These are phyloP conservation scores for Blastocladiella emersonii DNA, from an alignment of 371 early-diverging fungal genomes.

Conservation along the genomic window DNA sequence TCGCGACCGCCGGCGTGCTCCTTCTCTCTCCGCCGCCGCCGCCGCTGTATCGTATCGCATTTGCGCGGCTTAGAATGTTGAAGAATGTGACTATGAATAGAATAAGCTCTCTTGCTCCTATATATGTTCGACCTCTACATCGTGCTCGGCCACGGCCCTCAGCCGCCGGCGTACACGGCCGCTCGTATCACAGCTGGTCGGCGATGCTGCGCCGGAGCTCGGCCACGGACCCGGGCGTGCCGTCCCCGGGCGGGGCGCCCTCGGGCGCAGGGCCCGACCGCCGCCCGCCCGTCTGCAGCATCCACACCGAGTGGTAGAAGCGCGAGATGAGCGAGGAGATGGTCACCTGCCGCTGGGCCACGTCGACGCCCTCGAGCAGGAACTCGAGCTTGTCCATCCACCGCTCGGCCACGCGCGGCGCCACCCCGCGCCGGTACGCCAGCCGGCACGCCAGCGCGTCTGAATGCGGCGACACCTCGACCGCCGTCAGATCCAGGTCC, in stretches of 20 bases:
- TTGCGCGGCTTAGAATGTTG: no score
- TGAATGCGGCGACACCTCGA: slow-evolving; percentile 12
- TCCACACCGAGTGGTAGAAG: slow-evolving; percentile 13
- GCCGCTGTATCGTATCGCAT: no score
- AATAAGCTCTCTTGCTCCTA: no score
- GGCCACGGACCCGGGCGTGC: neutral
- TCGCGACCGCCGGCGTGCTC: no score
- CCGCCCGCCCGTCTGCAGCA: neutral
- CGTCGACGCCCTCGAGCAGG: slow-evolving; percentile 25
- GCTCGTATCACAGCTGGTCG: neutral
- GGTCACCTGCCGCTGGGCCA: slow-evolving; percentile 16
- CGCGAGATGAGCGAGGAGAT: slow-evolving; percentile 27
- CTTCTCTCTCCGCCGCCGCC: no score
- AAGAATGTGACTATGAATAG: no score
- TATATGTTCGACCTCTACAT: no score
- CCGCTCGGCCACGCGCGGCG: slow-evolving; percentile 21
- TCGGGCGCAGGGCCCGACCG: neutral
- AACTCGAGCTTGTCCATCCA: slow-evolving; percentile 26
- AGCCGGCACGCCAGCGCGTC: slow-evolving; percentile 9
- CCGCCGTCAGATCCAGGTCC: slow-evolving; percentile 23
- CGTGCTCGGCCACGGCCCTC: no score
- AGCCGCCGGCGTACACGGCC: no score
- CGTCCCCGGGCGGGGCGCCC: neutral
- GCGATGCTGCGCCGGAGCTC: neutral
- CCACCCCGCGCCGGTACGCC: slow-evolving; percentile 14